These are phyloP conservation scores for Botryotinia convoluta DNA, from an alignment of 2,329 filamentous ascomycete species.

Conservation along the genomic window DNA sequence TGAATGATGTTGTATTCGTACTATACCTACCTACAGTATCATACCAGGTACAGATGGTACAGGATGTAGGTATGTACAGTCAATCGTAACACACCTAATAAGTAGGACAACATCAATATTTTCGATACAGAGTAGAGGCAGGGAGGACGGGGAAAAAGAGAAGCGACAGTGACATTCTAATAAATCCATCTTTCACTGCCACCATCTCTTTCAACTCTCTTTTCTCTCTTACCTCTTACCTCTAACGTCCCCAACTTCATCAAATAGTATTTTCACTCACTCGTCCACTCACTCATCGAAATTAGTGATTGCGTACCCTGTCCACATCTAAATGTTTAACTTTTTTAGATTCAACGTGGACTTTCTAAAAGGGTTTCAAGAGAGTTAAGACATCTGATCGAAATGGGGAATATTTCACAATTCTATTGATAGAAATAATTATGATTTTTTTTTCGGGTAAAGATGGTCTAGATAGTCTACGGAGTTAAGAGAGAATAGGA, in stretches of 20 bases:
- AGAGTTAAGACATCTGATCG: conserved; percentile 5
- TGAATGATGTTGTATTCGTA: background rate
- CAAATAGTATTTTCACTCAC: background rate
- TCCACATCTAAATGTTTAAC: background rate
- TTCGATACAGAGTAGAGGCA: background rate
- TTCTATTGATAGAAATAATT: conserved; percentile 14
- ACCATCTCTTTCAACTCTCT: background rate
- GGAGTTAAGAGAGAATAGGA: background rate
- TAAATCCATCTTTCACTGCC: background rate
- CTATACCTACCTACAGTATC: background rate
- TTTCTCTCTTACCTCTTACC: background rate
- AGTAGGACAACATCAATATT: background rate
- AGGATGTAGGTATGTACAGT: background rate
- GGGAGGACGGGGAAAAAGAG: no score
- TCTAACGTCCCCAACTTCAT: background rate
- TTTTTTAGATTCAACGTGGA: conserved; percentile 1
- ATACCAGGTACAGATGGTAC: background rate
- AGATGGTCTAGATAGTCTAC: background rate
- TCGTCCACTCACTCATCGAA: background rate
- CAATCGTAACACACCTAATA: background rate
- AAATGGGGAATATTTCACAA: conserved; percentile 8
- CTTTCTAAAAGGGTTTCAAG: background rate
- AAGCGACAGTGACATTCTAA: background rate
- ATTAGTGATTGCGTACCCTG: conserved; percentile 9
- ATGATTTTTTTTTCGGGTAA: background rate